Conservation (phyloP, 1,139 yeast genomes). For the Casaregolazyma lundiana region DNA sequence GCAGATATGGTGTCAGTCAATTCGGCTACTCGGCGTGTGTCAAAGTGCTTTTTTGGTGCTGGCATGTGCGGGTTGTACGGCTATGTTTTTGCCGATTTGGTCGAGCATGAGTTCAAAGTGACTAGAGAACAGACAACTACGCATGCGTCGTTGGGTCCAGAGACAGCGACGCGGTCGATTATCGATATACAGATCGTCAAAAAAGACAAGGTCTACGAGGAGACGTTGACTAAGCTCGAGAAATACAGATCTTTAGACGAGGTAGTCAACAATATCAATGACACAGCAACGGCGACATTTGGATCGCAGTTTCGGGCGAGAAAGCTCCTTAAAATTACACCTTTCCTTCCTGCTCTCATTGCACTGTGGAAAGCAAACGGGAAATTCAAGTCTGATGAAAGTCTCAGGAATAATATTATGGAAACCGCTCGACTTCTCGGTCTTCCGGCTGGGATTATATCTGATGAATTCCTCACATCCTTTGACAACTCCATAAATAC, state of each 20-base stretch:
- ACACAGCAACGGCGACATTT: slow-evolving; percentile 25
- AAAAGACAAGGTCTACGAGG: slow-evolving; percentile 41
- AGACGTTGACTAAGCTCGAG: slow-evolving; percentile 55
- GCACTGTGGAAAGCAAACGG: slow-evolving; percentile 42
- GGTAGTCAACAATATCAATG: slow-evolving; percentile 31
- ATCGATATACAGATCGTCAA: slow-evolving; percentile 42
- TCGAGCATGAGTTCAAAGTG: slow-evolving; percentile 50
- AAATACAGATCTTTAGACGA: slow-evolving; percentile 42
- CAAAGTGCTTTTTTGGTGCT: slow-evolving; percentile 63
- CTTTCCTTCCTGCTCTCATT: slow-evolving; percentile 58
- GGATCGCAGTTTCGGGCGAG: slow-evolving; percentile 41
- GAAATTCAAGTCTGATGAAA: slow-evolving; percentile 5
- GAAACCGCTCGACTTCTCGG: slow-evolving; percentile 40
- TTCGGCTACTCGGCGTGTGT: slow-evolving; percentile 47
- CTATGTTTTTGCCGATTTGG: slow-evolving; percentile 72
- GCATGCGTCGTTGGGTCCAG: slow-evolving; percentile 44
- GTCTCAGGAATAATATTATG: slow-evolving; percentile 30
- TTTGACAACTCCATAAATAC: slow-evolving; percentile 41
- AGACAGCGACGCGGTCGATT: slow-evolving; percentile 51
- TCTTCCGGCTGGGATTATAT: slow-evolving; percentile 37
- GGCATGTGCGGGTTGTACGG: slow-evolving; percentile 81
- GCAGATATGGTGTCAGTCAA: slow-evolving; percentile 41
- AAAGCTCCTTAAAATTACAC: slow-evolving; percentile 55
- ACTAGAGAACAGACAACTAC: slow-evolving; percentile 32
- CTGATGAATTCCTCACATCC: slow-evolving; percentile 23